phyloP scores from a whole-genome alignment of 2,329 filamentous ascomycete species.

The Phaeosphaeriaceae sp. region DNA sequence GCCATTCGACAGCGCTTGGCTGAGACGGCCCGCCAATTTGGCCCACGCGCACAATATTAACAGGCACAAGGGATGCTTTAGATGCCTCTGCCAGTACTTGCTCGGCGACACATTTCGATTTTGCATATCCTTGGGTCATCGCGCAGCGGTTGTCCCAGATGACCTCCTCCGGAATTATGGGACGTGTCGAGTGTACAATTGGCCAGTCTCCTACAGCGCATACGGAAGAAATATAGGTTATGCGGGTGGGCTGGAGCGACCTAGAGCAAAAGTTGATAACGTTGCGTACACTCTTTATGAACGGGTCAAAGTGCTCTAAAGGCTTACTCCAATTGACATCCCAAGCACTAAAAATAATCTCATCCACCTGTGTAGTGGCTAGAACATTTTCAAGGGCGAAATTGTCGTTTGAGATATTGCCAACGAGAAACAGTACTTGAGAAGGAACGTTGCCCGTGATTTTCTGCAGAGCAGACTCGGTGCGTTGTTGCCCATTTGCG shows the following conservation, averaged over 20 bases:
- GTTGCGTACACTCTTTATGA: conserved; percentile 28
- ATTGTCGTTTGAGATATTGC: no score
- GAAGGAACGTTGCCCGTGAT: no score
- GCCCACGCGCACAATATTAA: conserved; percentile 18
- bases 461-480: no score
- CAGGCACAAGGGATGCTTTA: conserved; percentile 7
- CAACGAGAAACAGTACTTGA: no score
- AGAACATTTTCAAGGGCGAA: no score
- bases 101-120: conserved; percentile 40
- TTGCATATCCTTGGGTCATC: conserved; percentile 47
- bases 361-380: no score
- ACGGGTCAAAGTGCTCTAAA: conserved; percentile 19
- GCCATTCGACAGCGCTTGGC: conserved; percentile 8
- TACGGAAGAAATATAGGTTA: conserved; percentile 21
- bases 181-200: background rate
- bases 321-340: conserved; percentile 57
- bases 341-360: no score
- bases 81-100: conserved; percentile 12
- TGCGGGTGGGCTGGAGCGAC: conserved; percentile 4
- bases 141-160: conserved; percentile 32
- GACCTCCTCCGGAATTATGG: conserved; percentile 17
- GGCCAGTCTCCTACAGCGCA: conserved; percentile 23
- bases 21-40: conserved; percentile 24
- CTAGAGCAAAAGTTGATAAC: conserved; percentile 5
- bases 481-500: no score